Percentiles rank a stretch among this genome's conserved stretches.
phyloP scores from a whole-genome alignment of 208 protist genomes.

The Endotrypanum monterogeii region DNA sequence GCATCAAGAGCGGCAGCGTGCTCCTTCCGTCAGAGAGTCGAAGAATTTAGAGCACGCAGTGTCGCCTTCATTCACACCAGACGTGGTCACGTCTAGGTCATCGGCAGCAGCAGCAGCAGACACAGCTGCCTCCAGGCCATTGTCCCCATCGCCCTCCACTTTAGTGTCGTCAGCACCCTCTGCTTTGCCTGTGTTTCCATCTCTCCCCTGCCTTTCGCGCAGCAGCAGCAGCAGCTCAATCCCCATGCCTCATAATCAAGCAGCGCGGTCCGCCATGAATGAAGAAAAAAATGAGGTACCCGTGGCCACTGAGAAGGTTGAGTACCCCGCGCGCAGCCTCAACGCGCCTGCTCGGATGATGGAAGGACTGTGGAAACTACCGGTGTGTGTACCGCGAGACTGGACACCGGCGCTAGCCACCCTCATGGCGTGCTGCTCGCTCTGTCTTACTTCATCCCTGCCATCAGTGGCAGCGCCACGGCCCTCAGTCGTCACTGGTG shows the following conservation, averaged over 20 bases:
- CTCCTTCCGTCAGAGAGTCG: neutral
- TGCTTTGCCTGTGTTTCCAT: neutral
- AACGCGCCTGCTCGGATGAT: slow-evolving; percentile 23
- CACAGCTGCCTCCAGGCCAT: neutral
- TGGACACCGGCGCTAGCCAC: slow-evolving; percentile 30
- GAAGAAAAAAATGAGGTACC: neutral
- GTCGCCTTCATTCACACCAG: neutral
- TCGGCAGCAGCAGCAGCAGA: slow-evolving; percentile 1
- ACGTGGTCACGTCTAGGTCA: neutral
- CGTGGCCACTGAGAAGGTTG: neutral
- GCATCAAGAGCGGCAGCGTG: neutral
- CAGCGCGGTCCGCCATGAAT: neutral
- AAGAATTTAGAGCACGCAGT: too few relatives aligned
- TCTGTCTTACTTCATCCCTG: slow-evolving; percentile 16
- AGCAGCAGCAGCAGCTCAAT: neutral
- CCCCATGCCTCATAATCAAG: neutral
- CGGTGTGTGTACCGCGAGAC: slow-evolving; percentile 11
- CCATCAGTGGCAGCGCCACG: slow-evolving; percentile 1
- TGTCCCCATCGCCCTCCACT: neutral
- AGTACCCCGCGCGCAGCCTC: neutral
- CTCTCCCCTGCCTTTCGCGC: slow-evolving; percentile 1
- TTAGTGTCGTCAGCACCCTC: neutral
- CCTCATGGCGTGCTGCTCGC: slow-evolving; percentile 26
- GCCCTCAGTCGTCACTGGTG: neutral
- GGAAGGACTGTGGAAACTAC: slow-evolving; percentile 31